Base-by-base conservation (phyloP, 768 basidiomycete genomes). In the Hemileccinum impolitum region DNA sequence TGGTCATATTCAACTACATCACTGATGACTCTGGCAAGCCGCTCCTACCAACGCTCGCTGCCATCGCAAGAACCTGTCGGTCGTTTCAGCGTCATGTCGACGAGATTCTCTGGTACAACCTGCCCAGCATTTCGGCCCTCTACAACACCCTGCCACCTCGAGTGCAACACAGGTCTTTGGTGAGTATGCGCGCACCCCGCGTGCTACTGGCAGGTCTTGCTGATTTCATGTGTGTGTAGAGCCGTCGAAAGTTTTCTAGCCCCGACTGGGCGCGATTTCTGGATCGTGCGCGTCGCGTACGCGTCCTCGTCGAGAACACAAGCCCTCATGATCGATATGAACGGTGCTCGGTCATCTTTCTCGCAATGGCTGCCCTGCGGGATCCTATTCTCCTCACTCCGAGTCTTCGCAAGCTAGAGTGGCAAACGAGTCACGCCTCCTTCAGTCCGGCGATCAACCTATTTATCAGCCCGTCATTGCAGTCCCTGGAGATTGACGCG, bases 41-140 rank as follows among this genome's bases (percentile, higher is more conserved):
- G 12, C 34, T 46, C 32, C 48, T 54, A 26, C 35, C 55, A n/a
- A 50, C 57, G 8, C 62, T 66, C 19, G 55, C 50, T 3, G 57
- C 54, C 32, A 36, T 67, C 26, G 65, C 65, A 19, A 65, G 65
- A 45, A 63, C 64, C 12, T 65, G 63, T 43, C 54, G 44, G 14
- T 34, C 19, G 12, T 65, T 67, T 43, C 52, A 53, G 39, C 31
- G 40, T 17, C 39, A 46, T 2, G 64, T 51, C 6, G 60, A 65
- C 18, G 55, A 39, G 34, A 43, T 65, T 11, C 49, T 67, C n/a
- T 65, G 64, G 64, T 38, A 45, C 39, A 28, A 53, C 15, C 17
- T 60, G 14, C 42, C 38, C 37, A 31, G 18, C 39, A 40, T 61
- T 17, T 46, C 47, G 11, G 28, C 51, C 6, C 44, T 62, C 13